Percentiles rank a stretch among this genome's conserved stretches.
Evolutionary conservation across 2,329 filamentous ascomycete genomes (phyloP).

Genomic region (Verruconis gallopava): DNA sequence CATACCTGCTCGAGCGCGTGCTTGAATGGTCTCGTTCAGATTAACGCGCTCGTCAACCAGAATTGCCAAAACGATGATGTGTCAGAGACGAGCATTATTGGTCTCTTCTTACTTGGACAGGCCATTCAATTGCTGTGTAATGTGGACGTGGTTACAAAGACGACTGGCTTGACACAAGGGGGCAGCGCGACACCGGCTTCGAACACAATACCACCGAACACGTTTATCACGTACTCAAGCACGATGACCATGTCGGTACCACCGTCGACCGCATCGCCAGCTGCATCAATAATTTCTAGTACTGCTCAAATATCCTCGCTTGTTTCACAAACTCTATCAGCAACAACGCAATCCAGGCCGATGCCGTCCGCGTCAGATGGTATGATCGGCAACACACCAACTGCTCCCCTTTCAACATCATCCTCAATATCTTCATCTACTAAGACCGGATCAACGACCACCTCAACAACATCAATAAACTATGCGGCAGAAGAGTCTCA

Average conservation of each 20-base stretch:
- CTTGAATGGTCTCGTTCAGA: conserved; percentile 25
- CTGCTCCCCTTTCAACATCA: neutral
- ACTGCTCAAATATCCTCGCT: neutral
- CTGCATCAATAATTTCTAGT: neutral
- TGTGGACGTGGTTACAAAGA: conserved; percentile 17
- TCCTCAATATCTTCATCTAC: conserved; percentile 1
- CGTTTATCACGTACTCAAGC: neutral
- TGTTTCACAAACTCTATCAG: neutral
- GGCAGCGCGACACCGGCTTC: neutral
- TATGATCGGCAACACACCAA: neutral
- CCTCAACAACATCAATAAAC: conserved; percentile 1
- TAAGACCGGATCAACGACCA: neutral
- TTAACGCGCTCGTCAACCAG: conserved; percentile 21
- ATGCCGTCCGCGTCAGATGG: neutral
- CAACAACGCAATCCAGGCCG: neutral
- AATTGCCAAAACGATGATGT: conserved; percentile 24
- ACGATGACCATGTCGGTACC: conserved; percentile 5
- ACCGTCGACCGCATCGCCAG: neutral
- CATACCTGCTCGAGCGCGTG: conserved; percentile 24
- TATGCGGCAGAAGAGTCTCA: neutral
- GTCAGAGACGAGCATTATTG: conserved; percentile 27
- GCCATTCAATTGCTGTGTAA: conserved; percentile 28
- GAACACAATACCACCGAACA: neutral
- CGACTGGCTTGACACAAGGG: conserved; percentile 2
- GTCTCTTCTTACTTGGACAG: conserved; percentile 27